phyloP scores from a whole-genome alignment of 345 rosid species.

The Camelina sativa region DNA sequence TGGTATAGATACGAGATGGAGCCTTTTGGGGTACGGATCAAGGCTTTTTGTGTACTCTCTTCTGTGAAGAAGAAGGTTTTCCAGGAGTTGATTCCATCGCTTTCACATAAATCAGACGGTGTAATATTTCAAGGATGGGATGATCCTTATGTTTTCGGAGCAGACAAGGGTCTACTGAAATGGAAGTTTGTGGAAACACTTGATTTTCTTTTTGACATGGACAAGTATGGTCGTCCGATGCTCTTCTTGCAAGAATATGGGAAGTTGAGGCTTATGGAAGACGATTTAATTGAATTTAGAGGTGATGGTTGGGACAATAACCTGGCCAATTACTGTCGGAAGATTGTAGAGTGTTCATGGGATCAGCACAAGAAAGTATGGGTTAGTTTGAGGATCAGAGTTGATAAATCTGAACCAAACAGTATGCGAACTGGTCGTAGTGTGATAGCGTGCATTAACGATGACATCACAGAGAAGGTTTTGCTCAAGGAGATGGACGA shows the following conservation, averaged over 20 bases:
- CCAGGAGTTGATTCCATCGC: conserved; percentile 75
- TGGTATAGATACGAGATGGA: conserved; percentile 80
- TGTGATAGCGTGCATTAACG: conserved; percentile 76
- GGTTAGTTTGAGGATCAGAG: conserved; percentile 69
- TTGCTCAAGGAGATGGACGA: conserved; percentile 67
- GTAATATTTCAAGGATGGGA: conserved; percentile 97
- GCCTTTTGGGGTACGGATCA: conserved; percentile 88
- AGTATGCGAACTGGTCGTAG: conserved; percentile 62
- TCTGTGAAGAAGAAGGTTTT: conserved; percentile 69
- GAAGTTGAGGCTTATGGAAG: conserved; percentile 70
- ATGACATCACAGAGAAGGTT: conserved; percentile 79
- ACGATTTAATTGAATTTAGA: conserved; percentile 58
- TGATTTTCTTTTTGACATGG: conserved; percentile 83
- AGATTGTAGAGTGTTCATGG: conserved; percentile 85
- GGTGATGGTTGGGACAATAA: conserved; percentile 57
- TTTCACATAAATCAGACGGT: conserved; percentile 91
- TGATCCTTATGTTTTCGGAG: conserved; percentile 79
- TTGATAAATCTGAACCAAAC: conserved; percentile 75
- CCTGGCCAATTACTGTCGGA: conserved; percentile 60
- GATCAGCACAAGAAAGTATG: conserved; percentile 56
- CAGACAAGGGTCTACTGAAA: conserved; percentile 75
- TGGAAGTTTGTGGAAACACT: conserved; percentile 82
- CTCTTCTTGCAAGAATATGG: conserved; percentile 65
- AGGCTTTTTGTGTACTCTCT: conserved; percentile 87
- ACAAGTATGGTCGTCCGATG: conserved; percentile 49